A percentile compares a stretch with the other conserved stretches of the same genome.
phyloP scores from a whole-genome alignment of 2,329 filamentous ascomycete species.

The Paecilomyces formosus region DNA sequence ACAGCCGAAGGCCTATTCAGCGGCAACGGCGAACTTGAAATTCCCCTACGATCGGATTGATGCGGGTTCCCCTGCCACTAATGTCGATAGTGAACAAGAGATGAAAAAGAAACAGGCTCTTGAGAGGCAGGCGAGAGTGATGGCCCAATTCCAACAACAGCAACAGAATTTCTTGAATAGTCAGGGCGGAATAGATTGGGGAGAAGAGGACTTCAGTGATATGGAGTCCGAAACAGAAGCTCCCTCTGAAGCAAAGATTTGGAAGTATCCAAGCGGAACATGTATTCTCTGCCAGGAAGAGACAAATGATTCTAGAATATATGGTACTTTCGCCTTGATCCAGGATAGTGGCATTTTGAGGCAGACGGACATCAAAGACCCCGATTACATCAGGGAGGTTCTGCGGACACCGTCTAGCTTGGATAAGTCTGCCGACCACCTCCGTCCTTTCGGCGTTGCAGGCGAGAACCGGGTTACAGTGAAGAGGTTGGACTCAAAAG shows the following conservation, averaged over 20 bases:
- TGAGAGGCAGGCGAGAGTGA: slow-evolving; percentile 84
- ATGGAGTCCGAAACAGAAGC: slow-evolving; percentile 42
- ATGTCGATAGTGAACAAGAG: slow-evolving; percentile 54
- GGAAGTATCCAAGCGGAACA: slow-evolving; percentile 87
- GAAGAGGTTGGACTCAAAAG: slow-evolving; percentile 65
- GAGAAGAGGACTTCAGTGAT: slow-evolving; percentile 70
- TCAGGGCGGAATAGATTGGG: slow-evolving; percentile 83
- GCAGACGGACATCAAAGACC: slow-evolving; percentile 74
- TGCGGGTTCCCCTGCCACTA: slow-evolving; percentile 70
- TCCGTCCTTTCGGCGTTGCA: slow-evolving; percentile 85
- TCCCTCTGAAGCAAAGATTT: slow-evolving; percentile 61
- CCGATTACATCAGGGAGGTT: slow-evolving; percentile 78
- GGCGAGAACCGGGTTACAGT: slow-evolving; percentile 75
- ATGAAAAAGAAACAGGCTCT: slow-evolving; percentile 84
- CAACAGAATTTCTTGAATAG: slow-evolving; percentile 91
- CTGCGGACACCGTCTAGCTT: slow-evolving; percentile 70
- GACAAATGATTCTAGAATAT: slow-evolving; percentile 78
- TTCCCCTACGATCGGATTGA: slow-evolving; percentile 71
- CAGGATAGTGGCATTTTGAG: slow-evolving; percentile 79
- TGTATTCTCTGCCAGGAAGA: slow-evolving; percentile 97
- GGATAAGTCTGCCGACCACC: slow-evolving; percentile 72
- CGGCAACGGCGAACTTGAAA: slow-evolving; percentile 52
- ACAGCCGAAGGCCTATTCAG: slow-evolving; percentile 64
- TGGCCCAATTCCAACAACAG: slow-evolving; percentile 97
- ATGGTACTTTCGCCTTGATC: slow-evolving; percentile 87